Evolutionary conservation across 305 asterid genomes (phyloP), one percentile per base, ranked within the genome.

Genomic region (Solanum hybrid): DNA sequence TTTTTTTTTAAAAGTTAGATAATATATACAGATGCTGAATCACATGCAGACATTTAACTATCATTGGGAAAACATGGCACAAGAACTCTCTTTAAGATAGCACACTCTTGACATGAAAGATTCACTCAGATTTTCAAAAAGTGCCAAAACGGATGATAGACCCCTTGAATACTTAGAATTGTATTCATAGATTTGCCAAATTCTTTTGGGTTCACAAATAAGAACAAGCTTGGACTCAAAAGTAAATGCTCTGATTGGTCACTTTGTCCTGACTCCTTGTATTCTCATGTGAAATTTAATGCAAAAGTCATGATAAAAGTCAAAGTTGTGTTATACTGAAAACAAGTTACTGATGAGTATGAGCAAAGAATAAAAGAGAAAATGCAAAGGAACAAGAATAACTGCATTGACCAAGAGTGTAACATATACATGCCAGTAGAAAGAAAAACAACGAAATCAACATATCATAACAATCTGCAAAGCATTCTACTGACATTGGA

Each of bases 401-500:
- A 35, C 45, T 19, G 45, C 82, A 34, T 77, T 77, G 82, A 77
- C 27, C 42, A 77, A 34, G 45, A 82, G 72, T 27, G 64, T 82
- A 36, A 45, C 38, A 51, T 22, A 10, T 32, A 51, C 38, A 84
- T 45, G 87, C 75, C 29, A 29, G 40, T 24, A 84, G 19, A 11
- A 51, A 51, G 40, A 19, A 19, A 17, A 6, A 51, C 73, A 45
- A 84, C 2, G 38, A 84, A 51, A 19, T 10, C 19, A 56, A 69
- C 19, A 42, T 42, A 81, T 42, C 7, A 56, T 51, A 69, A 51
- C 73, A 86, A 80, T 78, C 84, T 2, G 51, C 84, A 78, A 77
- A 78, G 84, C 31, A 5, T 35, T 78, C 84, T 88, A 89, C 93
- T 89, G 80, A 96, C 99, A 95, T 94, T 91, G 95, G 89, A 89